A percentile compares a stretch with the other conserved stretches of the same genome.
These are phyloP conservation scores for Penicillium digitatum DNA, from an alignment of 2,329 filamentous ascomycete species.

Conservation along the genomic window DNA sequence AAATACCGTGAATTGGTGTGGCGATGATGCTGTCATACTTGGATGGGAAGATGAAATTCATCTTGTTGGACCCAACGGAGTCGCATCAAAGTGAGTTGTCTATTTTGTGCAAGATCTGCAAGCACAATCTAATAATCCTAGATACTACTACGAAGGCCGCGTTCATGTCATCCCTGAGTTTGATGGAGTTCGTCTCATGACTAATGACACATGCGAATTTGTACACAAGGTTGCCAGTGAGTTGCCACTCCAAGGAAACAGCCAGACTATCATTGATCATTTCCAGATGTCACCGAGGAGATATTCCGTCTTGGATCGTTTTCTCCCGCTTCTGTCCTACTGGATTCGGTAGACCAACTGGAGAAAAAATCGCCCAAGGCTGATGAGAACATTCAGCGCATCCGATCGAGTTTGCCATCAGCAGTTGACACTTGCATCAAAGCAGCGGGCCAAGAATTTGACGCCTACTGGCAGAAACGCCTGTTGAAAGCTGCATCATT, in stretches of 20 bases:
- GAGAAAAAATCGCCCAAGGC: constrained; percentile 94
- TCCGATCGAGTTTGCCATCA: constrained; percentile 79
- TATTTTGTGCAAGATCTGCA: neutral
- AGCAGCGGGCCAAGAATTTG: constrained; percentile 89
- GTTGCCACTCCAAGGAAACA: constrained; percentile 6
- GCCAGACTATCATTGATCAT: constrained; percentile 3
- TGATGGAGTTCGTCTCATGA: constrained; percentile 86
- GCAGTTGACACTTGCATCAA: constrained; percentile 92
- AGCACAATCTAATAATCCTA: constrained; percentile 30
- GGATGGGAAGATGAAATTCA: constrained; percentile 98
- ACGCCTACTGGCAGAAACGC: constrained; percentile 87
- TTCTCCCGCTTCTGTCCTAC: constrained; percentile 82
- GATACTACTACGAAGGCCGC: constrained; percentile 84
- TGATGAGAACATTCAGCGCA: constrained; percentile 95
- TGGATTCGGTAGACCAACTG: constrained; percentile 87
- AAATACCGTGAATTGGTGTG: constrained; percentile 91
- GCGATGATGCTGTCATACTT: constrained; percentile 85
- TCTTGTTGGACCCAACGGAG: constrained; percentile 78
- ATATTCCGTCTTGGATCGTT: constrained; percentile 87
- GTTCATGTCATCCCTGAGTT: constrained; percentile 84
- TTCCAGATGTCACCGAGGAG: constrained; percentile 68
- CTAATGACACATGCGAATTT: constrained; percentile 94
- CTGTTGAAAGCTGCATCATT: constrained; percentile 95
- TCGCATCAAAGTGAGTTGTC: constrained; percentile 55
- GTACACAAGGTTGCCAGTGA: constrained; percentile 79